Evolutionary conservation across 441 rosid genomes (phyloP).

Genomic region (Kokia cookei): DNA sequence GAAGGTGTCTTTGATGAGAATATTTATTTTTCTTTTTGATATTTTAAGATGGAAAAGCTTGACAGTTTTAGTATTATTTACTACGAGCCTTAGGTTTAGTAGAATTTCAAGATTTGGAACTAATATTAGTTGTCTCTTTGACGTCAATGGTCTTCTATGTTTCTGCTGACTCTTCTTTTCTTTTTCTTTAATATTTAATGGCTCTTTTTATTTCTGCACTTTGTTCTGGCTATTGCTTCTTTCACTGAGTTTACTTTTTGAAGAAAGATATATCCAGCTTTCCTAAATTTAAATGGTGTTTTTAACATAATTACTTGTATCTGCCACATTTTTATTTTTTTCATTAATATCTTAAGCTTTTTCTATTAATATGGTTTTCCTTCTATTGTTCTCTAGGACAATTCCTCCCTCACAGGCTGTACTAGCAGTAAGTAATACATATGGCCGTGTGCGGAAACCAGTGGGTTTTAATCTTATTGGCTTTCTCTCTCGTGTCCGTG

Average conservation of each 20-base stretch:
- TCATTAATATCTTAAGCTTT: neutral
- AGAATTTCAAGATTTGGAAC: neutral
- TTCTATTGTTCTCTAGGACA: slow-evolving; percentile 50
- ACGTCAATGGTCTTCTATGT: neutral
- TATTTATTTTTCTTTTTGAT: slow-evolving; percentile 3
- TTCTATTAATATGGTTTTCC: neutral
- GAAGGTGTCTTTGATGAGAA: neutral
- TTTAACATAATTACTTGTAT: neutral
- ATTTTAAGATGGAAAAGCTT: neutral
- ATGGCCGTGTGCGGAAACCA: slow-evolving; percentile 98
- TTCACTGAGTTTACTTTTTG: neutral
- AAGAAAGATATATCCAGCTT: neutral
- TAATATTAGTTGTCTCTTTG: neutral
- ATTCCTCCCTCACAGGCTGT: slow-evolving; percentile 98
- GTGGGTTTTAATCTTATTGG: slow-evolving; percentile 72
- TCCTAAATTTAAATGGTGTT: neutral
- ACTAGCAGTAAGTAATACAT: slow-evolving; percentile 86
- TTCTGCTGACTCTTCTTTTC: neutral
- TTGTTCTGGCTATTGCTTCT: neutral
- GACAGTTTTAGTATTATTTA: neutral
- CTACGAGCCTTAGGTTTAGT: neutral
- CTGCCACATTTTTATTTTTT: neutral
- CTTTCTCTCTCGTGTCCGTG: slow-evolving; percentile 58
- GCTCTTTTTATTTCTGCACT: neutral
- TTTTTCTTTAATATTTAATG: neutral